Evolutionary conservation across 1,139 yeast genomes (phyloP).

Genomic region (Torulaspora pretoriensis): DNA sequence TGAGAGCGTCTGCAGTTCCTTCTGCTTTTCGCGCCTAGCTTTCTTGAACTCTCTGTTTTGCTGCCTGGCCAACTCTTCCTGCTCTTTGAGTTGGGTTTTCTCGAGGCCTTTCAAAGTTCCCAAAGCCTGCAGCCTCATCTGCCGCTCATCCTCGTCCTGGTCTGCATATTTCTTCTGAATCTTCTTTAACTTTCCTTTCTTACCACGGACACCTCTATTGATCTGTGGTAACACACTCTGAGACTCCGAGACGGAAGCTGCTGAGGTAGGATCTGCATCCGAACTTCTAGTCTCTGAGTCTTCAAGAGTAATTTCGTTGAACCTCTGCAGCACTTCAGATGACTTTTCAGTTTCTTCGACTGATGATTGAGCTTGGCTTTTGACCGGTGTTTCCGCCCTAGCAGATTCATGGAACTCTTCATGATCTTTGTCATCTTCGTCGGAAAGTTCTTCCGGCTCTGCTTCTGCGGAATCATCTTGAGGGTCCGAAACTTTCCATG

Average conservation of each 20-base stretch:
- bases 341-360: conserved; percentile 3
- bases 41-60: conserved; percentile 39
- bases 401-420: conserved; percentile 5
- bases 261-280: background rate
- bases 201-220: conserved; percentile 62
- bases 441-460: conserved; percentile 20
- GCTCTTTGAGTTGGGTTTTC: conserved; percentile 39
- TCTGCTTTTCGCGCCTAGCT: conserved; percentile 45
- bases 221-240: conserved; percentile 14
- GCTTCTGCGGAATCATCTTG: conserved; percentile 21
- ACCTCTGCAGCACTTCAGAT: conserved; percentile 13
- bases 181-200: conserved; percentile 77
- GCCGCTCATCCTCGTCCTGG: conserved; percentile 87
- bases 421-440: conserved; percentile 12
- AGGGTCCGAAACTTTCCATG: conserved; percentile 54
- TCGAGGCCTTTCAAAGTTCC: conserved; percentile 77
- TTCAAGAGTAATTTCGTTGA: conserved; percentile 6
- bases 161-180: conserved; percentile 78
- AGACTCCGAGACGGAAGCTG: background rate
- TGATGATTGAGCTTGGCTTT: background rate
- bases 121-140: conserved; percentile 66
- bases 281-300: background rate
- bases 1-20: conserved; percentile 49
- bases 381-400: conserved; percentile 1
- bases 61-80: conserved; percentile 38